phyloP scores from a whole-genome alignment of 805 yeast species.

The Wickerhamiella spandovensis region DNA sequence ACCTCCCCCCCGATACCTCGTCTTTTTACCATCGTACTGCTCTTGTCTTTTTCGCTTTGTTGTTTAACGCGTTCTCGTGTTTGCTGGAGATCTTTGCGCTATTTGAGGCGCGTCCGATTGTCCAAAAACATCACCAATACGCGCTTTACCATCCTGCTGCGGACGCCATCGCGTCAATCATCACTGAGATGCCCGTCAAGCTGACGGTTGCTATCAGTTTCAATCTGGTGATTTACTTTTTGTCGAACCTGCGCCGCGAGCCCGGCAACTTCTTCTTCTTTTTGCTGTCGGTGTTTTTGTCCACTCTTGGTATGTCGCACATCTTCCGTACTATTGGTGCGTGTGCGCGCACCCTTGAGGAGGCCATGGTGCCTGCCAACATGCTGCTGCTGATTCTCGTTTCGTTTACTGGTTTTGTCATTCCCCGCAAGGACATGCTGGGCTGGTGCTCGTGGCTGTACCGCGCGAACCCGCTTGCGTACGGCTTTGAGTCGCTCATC shows the following conservation, averaged over 20 bases:
- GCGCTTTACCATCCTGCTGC: constrained; percentile 64
- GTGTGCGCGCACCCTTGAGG: constrained; percentile 33
- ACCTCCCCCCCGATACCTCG: constrained; percentile 34
- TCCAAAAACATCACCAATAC: constrained; percentile 57
- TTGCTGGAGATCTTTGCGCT: constrained; percentile 40
- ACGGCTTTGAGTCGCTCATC: constrained; percentile 50
- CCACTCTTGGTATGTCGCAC: constrained; percentile 36
- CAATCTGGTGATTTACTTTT: constrained; percentile 40
- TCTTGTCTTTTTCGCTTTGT: constrained; percentile 42
- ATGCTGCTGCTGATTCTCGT: constrained; percentile 35
- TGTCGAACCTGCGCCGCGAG: constrained; percentile 36
- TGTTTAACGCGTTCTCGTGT: constrained; percentile 49
- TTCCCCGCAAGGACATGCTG: constrained; percentile 47
- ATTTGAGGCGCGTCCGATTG: constrained; percentile 42
- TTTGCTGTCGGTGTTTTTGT: constrained; percentile 32
- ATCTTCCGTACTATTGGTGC: constrained; percentile 45
- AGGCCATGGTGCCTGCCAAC: constrained; percentile 52
- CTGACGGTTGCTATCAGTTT: constrained; percentile 33
- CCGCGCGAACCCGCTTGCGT: constrained; percentile 43
- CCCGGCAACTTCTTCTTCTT: constrained; percentile 45
- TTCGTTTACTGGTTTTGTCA: constrained; percentile 50
- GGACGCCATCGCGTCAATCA: constrained; percentile 49
- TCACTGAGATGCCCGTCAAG: constrained; percentile 55
- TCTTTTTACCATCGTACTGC: constrained; percentile 59
- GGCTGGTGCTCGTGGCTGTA: constrained; percentile 63